A percentile compares a stretch with the other conserved stretches of the same genome.
Evolutionary conservation across 768 basidiomycete species (phyloP).

Genomic region (Coprinopsis cinerea): DNA sequence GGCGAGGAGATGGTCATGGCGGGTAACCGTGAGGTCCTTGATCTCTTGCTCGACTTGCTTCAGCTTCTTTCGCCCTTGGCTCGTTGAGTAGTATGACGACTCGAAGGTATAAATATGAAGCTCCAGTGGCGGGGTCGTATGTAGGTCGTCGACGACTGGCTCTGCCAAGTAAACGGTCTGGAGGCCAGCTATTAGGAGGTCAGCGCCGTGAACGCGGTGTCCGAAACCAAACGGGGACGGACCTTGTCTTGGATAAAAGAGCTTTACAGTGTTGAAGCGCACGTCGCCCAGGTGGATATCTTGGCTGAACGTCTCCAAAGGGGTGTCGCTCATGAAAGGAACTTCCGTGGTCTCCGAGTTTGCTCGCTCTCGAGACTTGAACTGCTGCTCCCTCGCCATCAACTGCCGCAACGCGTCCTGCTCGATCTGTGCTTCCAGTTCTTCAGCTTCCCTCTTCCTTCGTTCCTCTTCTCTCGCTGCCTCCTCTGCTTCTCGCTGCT

Average conservation of each 20-base stretch:
- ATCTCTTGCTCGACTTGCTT: conserved; percentile 62
- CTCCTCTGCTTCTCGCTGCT: conserved; percentile 50
- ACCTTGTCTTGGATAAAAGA: conserved; percentile 73
- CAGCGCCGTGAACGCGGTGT: neutral
- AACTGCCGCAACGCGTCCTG: conserved; percentile 59
- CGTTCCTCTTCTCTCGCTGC: conserved; percentile 45
- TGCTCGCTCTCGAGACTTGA: conserved; percentile 54
- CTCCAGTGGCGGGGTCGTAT: conserved; percentile 55
- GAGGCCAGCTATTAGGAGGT: conserved; percentile 41
- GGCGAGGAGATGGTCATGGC: conserved; percentile 61
- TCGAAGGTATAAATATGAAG: conserved; percentile 62
- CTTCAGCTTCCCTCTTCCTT: conserved; percentile 47
- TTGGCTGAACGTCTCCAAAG: conserved; percentile 54
- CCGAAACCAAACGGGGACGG: too few relatives aligned
- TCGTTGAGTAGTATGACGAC: conserved; percentile 61
- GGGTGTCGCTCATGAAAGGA: conserved; percentile 40
- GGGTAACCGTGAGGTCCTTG: conserved; percentile 49
- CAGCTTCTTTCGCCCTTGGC: conserved; percentile 69
- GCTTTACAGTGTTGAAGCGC: conserved; percentile 56
- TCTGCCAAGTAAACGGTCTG: conserved; percentile 70
- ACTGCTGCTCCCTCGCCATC: conserved; percentile 45
- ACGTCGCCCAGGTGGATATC: conserved; percentile 57
- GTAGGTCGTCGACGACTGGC: conserved; percentile 63
- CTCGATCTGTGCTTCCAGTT: conserved; percentile 60
- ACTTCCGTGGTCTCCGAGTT: conserved; percentile 69